Base-by-base conservation (phyloP, 192 early-diverging fungal genomes). In the Linnemannia zychae region DNA sequence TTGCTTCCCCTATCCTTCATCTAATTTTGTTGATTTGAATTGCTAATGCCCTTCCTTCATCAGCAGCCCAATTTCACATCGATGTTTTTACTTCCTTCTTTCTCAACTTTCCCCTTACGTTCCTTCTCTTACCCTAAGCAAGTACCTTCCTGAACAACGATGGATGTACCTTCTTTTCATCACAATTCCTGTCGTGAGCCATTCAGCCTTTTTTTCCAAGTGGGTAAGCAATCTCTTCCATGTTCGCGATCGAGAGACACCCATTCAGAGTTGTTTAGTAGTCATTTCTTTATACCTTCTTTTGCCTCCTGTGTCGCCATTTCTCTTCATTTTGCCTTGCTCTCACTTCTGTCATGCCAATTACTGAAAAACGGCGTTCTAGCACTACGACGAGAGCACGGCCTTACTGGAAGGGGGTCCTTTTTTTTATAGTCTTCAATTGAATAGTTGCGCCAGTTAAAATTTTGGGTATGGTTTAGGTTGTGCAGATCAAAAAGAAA, bases 401-500 rank as follows among this genome's bases (percentile, higher is more conserved):
- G n/a, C n/a, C n/a, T n/a, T n/a, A 44, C 28, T n/a, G n/a, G 3
- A 63, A 63, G 57, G 31, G 57, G 31, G 57, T 28, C 3, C 20
- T 18, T 52, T 6, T 9, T 12, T 63, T 60, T 60, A 60, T 24
- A 28, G 17, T 16, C 15, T 52, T 12, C 13, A 11, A 63, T 31
- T 31, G 24, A 63, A 63, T 63, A 31, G 22, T 7, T 24, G 46
- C 57, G 57, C 28, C 13, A 3, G 24, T 31, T 63, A 9, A 24
- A 22, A 22, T 53, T 22, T 53, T 22, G 20, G n/a, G 40, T 44
- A 44, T 3, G 4, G 4, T 60, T 60, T 28, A 31, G 57, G 57
- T 63, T 63, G 28, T 52, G 71, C 49, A 50, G 71, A 72, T 71
- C 38, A 28, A 71, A 71, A 48, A n/a, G 33, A 67, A 67, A 28